Evolutionary conservation across 495 filamentous ascomycete genomes (phyloP), one percentile per base, ranked within the genome.

Genomic region (Massariosphaeria phaeospora): DNA sequence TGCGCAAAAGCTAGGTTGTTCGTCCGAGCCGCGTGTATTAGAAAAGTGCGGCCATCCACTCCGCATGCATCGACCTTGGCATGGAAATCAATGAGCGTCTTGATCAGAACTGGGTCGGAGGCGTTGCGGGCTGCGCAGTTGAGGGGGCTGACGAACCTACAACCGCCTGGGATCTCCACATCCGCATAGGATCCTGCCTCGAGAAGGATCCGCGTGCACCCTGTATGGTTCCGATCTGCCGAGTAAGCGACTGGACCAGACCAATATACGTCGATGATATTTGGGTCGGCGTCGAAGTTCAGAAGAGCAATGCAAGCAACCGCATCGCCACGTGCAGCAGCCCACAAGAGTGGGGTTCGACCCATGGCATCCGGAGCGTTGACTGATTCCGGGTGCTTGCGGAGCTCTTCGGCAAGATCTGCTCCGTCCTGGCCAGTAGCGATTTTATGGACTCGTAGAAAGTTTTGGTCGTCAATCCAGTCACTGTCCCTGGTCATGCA

Each of bases 21-120:
- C 13, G 52, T 64, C 7, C 63, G 60, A 3, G 74, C 71, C 1
- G 72, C 73, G 27, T 71, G 59, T 29, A 67, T 64, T 20, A 75
- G 67, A 23, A 73, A 62, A 11, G 74, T 71, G 3, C 43, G 48
- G 5, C 67, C 62, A 48, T 67, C 63, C 12, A 57, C 47, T 31
- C 62, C 61, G 33, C 49, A 57, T 12, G 49, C 55, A 30, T 69
- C 62, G 43, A 57, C 35, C 51, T 69, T 51, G 4, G 66, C 66
- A 8, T 44, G 48, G 31, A 69, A 69, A 30, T 69, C 67, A 10
- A 72, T 57, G 0, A 69, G 61, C 15, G 29, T 65, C 45, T 69
- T 69, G 9, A 69, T 9, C 6, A 49, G 11, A 2, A 65, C 10
- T 36, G 49, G 63, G 55, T 15, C 45, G 23, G 10, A 57, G 43